Evolutionary conservation across 805 yeast genomes (phyloP).

Genomic region (Starmerella floricola): DNA sequence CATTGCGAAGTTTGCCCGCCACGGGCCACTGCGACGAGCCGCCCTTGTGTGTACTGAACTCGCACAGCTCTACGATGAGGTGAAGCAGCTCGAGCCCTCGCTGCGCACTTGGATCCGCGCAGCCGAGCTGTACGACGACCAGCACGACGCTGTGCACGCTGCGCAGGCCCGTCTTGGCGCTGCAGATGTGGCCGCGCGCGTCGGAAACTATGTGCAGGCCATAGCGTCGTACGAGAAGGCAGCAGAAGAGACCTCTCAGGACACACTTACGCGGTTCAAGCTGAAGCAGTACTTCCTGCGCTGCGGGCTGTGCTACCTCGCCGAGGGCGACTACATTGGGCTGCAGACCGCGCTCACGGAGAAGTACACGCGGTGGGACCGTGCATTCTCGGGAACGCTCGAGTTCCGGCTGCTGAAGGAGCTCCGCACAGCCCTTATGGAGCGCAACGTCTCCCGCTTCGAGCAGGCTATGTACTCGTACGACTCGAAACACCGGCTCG

Average conservation of each 20-base stretch:
- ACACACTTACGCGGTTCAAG: conserved; percentile 9
- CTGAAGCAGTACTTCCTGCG: conserved; percentile 12
- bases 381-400: conserved; percentile 14
- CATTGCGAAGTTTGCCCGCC: conserved; percentile 10
- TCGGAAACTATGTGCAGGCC: conserved; percentile 10
- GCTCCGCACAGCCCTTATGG: conserved; percentile 12
- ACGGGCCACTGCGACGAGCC: conserved; percentile 19
- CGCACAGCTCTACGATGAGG: conserved; percentile 15
- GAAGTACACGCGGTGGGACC: conserved; percentile 8
- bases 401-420: conserved; percentile 14
- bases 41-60: conserved; percentile 15
- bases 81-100: conserved; percentile 8
- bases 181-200: conserved; percentile 14
- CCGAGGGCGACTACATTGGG: conserved; percentile 13
- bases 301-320: conserved; percentile 17
- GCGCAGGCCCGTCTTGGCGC: conserved; percentile 14
- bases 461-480: conserved; percentile 18
- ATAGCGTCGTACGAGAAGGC: conserved; percentile 14
- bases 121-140: conserved; percentile 8
- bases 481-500: conserved; percentile 18
- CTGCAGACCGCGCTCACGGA: conserved; percentile 6
- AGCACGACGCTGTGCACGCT: conserved; percentile 9
- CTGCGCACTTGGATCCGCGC: conserved; percentile 13
- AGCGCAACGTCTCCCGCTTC: conserved; percentile 14
- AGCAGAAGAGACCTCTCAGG: conserved; percentile 6